phyloP scores from a whole-genome alignment of 208 protist genomes.

The Naegleria fowleri region DNA sequence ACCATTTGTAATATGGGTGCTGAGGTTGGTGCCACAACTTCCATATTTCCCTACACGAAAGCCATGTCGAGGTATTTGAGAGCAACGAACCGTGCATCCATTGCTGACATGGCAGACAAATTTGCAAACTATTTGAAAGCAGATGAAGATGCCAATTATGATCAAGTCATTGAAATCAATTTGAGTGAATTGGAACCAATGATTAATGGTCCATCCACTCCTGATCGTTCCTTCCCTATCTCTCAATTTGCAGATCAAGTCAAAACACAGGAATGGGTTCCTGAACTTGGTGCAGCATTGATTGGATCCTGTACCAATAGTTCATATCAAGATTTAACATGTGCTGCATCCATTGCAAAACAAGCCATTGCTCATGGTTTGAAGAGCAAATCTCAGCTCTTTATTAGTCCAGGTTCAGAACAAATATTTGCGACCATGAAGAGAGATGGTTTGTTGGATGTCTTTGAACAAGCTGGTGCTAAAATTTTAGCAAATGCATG shows the following conservation, averaged over 20 bases:
- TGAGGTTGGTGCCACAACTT: conserved; percentile 76
- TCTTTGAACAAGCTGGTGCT: conserved; percentile 58
- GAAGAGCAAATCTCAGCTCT: conserved; percentile 59
- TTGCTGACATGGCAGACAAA: conserved; percentile 42
- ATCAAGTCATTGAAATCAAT: conserved; percentile 70
- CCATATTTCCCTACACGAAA: conserved; percentile 67
- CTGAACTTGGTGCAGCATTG: conserved; percentile 53
- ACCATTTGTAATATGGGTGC: conserved; percentile 83
- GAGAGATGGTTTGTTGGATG: conserved; percentile 52
- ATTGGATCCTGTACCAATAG: conserved; percentile 74
- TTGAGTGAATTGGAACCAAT: conserved; percentile 61
- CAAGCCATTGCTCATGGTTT: conserved; percentile 61
- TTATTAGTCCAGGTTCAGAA: conserved; percentile 69
- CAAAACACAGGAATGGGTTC: conserved; percentile 58
- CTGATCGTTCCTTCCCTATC: conserved; percentile 43
- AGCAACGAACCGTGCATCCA: conserved; percentile 48
- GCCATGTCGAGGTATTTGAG: conserved; percentile 54
- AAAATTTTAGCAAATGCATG: conserved; percentile 71
- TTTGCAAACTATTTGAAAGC: conserved; percentile 34
- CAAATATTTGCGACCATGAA: conserved; percentile 69
- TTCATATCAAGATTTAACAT: conserved; percentile 67
- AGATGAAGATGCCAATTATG: conserved; percentile 52
- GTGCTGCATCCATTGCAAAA: conserved; percentile 55
- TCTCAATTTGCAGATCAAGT: conserved; percentile 19
- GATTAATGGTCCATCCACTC: conserved; percentile 74